These are phyloP conservation scores for Ogataea trehaloabstinens DNA, from an alignment of 805 yeast genomes.

Conservation along the genomic window DNA sequence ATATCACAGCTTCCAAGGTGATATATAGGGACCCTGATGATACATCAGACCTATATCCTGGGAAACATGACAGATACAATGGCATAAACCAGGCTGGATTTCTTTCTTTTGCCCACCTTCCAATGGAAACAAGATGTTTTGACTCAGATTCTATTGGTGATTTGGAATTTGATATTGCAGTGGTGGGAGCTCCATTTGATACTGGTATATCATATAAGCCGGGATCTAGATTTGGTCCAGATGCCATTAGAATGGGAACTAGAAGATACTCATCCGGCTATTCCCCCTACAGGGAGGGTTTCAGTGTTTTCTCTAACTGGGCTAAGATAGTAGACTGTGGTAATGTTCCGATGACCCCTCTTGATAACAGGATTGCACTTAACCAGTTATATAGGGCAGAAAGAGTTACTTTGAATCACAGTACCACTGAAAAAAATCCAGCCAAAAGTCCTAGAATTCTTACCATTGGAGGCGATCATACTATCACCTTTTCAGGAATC, in stretches of 20 bases:
- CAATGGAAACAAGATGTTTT: neutral
- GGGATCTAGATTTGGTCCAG: conserved; percentile 57
- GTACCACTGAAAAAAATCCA: conserved; percentile 19
- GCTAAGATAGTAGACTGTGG: conserved; percentile 51
- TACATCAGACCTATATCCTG: too few relatives aligned
- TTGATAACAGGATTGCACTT: conserved; percentile 52
- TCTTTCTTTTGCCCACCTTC: neutral
- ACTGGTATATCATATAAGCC: conserved; percentile 52
- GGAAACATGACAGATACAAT: neutral
- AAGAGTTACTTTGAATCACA: conserved; percentile 41
- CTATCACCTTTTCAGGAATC: conserved; percentile 50
- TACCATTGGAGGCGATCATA: conserved; percentile 63
- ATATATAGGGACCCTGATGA: too few relatives aligned
- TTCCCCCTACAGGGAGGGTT: conserved; percentile 35
- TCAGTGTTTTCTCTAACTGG: conserved; percentile 34
- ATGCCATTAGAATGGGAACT: conserved; percentile 44
- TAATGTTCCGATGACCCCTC: conserved; percentile 55
- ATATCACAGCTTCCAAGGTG: too few relatives aligned
- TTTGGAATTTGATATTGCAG: neutral
- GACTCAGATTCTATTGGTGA: neutral
- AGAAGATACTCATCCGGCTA: conserved; percentile 39
- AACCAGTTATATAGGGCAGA: conserved; percentile 52
- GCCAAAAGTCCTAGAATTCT: conserved; percentile 38
- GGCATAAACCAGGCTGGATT: neutral
- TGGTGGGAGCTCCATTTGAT: conserved; percentile 14